Evolutionary conservation across 179 eudicot species (phyloP).

Genomic region (Patellifolia procumbens): DNA sequence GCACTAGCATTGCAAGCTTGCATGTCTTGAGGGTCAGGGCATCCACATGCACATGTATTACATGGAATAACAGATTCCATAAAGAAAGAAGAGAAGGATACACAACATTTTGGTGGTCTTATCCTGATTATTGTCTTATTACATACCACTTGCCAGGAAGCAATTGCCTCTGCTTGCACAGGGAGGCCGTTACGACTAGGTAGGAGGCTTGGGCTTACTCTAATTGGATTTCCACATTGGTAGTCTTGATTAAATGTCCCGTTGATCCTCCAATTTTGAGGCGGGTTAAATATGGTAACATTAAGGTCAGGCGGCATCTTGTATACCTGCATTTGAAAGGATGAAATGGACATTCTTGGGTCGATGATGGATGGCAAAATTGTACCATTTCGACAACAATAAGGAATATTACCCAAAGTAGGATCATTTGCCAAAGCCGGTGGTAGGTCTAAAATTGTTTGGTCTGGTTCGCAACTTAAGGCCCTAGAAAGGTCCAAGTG

Average conservation of each 20-base stretch:
- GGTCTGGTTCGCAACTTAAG: constrained; percentile 45
- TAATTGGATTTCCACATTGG: constrained; percentile 47
- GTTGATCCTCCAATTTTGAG: constrained; percentile 54
- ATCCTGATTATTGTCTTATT: constrained; percentile 30
- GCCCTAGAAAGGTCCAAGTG: constrained; percentile 42
- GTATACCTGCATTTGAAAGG: constrained; percentile 52
- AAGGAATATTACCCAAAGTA: constrained; percentile 44
- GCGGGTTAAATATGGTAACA: constrained; percentile 42
- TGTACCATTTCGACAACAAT: constrained; percentile 58
- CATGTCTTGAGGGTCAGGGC: constrained; percentile 25
- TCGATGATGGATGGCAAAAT: constrained; percentile 51
- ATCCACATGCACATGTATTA: constrained; percentile 67
- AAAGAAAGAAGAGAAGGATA: constrained; percentile 56
- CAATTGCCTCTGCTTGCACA: constrained; percentile 42
- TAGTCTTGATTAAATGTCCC: constrained; percentile 42
- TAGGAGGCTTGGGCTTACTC: constrained; percentile 39
- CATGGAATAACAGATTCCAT: constrained; percentile 57
- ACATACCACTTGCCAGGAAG: constrained; percentile 66
- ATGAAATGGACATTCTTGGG: constrained; percentile 39
- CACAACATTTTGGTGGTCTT: constrained; percentile 51
- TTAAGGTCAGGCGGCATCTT: constrained; percentile 66
- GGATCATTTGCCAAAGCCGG: constrained; percentile 35
- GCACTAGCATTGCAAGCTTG: constrained; percentile 36
- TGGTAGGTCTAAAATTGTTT: constrained; percentile 56
- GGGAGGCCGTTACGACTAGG: constrained; percentile 26